Percentiles rank a stretch among this genome's conserved stretches.
Conservation (phyloP, 345 rosid species). For the Camelina laxa region DNA sequence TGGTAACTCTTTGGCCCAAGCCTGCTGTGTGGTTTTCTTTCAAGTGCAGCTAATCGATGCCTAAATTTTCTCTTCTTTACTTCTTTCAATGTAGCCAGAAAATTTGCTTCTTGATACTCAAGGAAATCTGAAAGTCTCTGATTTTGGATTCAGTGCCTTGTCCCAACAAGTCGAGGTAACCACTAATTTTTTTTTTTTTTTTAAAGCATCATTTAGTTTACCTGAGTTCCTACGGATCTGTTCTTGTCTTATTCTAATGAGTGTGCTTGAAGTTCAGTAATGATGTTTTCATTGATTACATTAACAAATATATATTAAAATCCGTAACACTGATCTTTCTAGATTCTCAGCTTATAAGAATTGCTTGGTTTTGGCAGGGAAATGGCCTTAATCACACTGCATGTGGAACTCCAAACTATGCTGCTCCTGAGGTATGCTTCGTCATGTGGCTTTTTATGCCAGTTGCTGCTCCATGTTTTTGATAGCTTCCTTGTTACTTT, state of each 20-base stretch:
- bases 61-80: constrained; percentile 13
- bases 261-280: constrained; percentile 3
- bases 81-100: constrained; percentile 68
- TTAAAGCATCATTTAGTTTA: not conserved
- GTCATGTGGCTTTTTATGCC: constrained; percentile 37
- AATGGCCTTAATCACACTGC: constrained; percentile 75
- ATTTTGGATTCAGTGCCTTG: constrained; percentile 85
- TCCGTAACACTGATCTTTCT: constrained; percentile 26
- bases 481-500: constrained; percentile 8
- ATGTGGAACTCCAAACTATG: constrained; percentile 77
- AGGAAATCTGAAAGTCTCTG: constrained; percentile 90
- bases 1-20: constrained; percentile 18
- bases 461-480: constrained; percentile 17
- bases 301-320: not conserved
- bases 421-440: constrained; percentile 84
- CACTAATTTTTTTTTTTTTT: not conserved
- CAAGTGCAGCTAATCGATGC: constrained; percentile 2
- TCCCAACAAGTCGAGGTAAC: constrained; percentile 87
- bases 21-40: not conserved
- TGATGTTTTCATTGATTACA: constrained; percentile 14
- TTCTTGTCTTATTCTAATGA: not conserved
- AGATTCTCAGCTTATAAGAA: constrained; percentile 13
- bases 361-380: constrained; percentile 53
- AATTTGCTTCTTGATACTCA: constrained; percentile 79
- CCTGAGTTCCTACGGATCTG: constrained; percentile 2